These are phyloP conservation scores for Acanthamoeba castellanii DNA, from an alignment of 208 protist species.

Conservation along the genomic window DNA sequence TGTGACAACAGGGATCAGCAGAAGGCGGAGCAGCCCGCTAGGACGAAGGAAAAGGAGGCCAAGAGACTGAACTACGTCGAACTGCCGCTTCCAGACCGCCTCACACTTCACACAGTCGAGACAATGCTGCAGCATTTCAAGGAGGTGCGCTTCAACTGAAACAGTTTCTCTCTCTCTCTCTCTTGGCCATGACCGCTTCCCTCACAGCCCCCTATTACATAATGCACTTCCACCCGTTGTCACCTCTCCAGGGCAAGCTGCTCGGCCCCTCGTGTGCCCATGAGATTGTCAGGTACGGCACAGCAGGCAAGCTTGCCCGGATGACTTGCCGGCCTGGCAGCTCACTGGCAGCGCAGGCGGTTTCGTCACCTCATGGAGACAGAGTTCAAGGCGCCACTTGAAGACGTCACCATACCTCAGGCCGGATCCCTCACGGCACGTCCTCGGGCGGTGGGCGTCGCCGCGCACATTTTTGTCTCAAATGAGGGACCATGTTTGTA, in stretches of 20 bases:
- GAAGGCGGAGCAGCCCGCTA: background rate
- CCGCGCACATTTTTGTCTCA: background rate
- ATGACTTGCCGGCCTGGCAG: background rate
- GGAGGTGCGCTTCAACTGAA: background rate
- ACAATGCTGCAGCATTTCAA: background rate
- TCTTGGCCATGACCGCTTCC: background rate
- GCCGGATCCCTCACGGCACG: background rate
- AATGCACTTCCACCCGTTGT: too few species aligned
- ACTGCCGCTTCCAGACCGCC: background rate
- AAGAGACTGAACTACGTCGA: background rate
- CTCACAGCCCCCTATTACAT: background rate
- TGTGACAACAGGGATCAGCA: too few species aligned
- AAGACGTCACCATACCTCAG: background rate
- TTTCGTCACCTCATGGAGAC: background rate
- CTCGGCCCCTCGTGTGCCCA: background rate
- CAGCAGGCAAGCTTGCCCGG: background rate
- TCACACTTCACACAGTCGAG: background rate
- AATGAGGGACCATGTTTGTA: too few species aligned
- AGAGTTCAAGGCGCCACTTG: background rate
- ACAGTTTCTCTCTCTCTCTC: too few species aligned
- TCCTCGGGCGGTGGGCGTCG: background rate
- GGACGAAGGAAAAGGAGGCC: background rate
- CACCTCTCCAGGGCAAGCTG: background rate
- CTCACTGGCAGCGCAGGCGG: background rate
- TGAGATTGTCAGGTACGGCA: background rate